Evolutionary conservation across 169 alveolate species (phyloP).

Genomic region (Theileria orientalis): DNA sequence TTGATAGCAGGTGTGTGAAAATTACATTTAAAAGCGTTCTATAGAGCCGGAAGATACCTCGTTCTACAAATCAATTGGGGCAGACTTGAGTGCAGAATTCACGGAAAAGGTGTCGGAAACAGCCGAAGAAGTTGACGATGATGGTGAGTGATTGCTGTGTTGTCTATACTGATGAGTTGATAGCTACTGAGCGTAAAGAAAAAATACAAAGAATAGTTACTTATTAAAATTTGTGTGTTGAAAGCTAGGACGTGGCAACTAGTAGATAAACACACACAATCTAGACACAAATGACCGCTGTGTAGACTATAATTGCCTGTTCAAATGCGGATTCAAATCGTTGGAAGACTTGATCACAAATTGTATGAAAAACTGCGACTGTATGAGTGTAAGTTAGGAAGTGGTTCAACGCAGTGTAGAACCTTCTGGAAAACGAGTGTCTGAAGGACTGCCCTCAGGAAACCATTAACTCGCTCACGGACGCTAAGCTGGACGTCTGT

Average conservation of each 20-base stretch:
- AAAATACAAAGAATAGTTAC: too few species aligned
- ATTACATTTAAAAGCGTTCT: too few species aligned
- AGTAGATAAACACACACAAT: too few species aligned
- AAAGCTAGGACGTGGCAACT: too few species aligned
- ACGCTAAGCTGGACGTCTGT: slow-evolving; percentile 58
- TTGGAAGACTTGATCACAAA: slow-evolving; percentile 69
- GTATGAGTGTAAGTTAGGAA: slow-evolving; percentile 72
- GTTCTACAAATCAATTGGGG: slow-evolving; percentile 68
- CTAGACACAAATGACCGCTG: neutral
- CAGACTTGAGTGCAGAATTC: slow-evolving; percentile 53
- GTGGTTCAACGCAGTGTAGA: slow-evolving; percentile 12
- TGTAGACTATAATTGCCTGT: slow-evolving; percentile 71
- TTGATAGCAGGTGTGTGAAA: slow-evolving; percentile 59
- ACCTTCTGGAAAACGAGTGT: slow-evolving; percentile 50
- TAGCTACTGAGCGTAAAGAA: too few species aligned
- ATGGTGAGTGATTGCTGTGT: slow-evolving; percentile 65
- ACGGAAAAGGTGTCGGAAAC: slow-evolving; percentile 36
- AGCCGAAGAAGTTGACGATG: slow-evolving; percentile 71
- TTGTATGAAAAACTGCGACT: slow-evolving; percentile 73
- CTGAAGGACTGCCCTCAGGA: slow-evolving; percentile 56
- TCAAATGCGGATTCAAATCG: slow-evolving; percentile 71
- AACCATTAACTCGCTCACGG: slow-evolving; percentile 50
- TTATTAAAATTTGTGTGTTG: too few species aligned
- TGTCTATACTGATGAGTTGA: too few species aligned
- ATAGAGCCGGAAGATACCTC: slow-evolving; percentile 67